phyloP scores from a whole-genome alignment of 305 asterid species.

The Solanum aculeatissimum region DNA sequence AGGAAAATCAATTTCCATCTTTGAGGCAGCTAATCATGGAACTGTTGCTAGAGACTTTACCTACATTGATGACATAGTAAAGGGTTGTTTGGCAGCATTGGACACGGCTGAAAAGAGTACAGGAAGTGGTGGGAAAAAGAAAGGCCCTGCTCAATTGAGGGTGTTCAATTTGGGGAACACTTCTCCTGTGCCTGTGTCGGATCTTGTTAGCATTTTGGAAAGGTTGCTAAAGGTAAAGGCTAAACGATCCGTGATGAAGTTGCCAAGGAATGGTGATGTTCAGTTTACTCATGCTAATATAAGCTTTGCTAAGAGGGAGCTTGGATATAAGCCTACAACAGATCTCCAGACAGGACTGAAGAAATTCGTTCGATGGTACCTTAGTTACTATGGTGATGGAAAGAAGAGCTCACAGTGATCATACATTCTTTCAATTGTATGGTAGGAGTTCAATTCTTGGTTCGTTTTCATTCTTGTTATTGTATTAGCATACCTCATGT shows the following conservation, averaged over 20 bases:
- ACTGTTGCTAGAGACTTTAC: conserved; percentile 93
- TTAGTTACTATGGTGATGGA: conserved; percentile 59
- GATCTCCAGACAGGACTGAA: conserved; percentile 80
- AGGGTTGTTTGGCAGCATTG: conserved; percentile 80
- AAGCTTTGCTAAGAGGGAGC: conserved; percentile 72
- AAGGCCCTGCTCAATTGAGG: conserved; percentile 72
- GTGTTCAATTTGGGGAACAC: conserved; percentile 83
- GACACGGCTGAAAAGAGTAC: conserved; percentile 92
- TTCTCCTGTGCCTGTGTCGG: conserved; percentile 79
- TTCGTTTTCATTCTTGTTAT: conserved; percentile 55
- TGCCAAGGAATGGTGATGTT: conserved; percentile 92
- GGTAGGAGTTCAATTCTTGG: conserved; percentile 58
- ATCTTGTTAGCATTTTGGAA: conserved; percentile 81
- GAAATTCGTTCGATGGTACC: conserved; percentile 91
- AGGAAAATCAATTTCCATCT: conserved; percentile 75
- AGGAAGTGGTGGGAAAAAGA: conserved; percentile 88
- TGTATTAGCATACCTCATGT: conserved; percentile 25
- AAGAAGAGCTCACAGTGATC: conserved; percentile 62
- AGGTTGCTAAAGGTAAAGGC: conserved; percentile 76
- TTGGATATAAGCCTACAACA: conserved; percentile 77
- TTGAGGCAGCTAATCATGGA: conserved; percentile 81
- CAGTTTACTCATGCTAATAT: conserved; percentile 86
- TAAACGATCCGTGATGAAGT: conserved; percentile 56
- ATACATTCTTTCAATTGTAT: conserved; percentile 30
- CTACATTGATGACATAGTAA: conserved; percentile 83